A percentile compares a stretch with the other conserved stretches of the same genome.
phyloP scores from a whole-genome alignment of 345 rosid species.

The Citrus medica region DNA sequence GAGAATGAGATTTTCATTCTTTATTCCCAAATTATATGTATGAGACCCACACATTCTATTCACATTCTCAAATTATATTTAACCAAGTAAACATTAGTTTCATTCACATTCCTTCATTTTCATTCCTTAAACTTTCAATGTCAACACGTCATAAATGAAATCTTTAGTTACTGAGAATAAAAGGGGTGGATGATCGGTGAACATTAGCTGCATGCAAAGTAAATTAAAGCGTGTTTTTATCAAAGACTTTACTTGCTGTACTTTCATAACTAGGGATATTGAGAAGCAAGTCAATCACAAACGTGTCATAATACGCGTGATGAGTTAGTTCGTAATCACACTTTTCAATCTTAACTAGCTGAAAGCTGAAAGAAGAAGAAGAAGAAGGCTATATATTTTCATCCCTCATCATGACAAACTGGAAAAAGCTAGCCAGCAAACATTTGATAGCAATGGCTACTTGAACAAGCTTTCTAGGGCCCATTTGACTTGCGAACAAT shows the following conservation, averaged over 20 bases:
- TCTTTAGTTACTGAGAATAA: too few species aligned
- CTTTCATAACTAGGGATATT: neutral
- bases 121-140: too few species aligned
- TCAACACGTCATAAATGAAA: too few species aligned
- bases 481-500: neutral
- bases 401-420: neutral
- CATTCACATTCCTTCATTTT: too few species aligned
- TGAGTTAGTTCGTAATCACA: neutral
- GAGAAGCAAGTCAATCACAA: neutral
- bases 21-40: too few species aligned
- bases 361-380: neutral
- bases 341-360: neutral
- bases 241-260: too few species aligned
- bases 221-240: too few species aligned
- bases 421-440: neutral
- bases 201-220: too few species aligned
- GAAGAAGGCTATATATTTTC: neutral
- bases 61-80: too few species aligned
- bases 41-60: too few species aligned
- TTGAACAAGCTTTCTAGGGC: neutral
- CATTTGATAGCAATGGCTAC: neutral
- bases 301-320: neutral
- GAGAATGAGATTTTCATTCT: accelerated
- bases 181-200: too few species aligned
- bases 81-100: too few species aligned